These are phyloP conservation scores for Tolypocladium cylindrosporum DNA, from an alignment of 2,329 filamentous ascomycete species.

Conservation along the genomic window DNA sequence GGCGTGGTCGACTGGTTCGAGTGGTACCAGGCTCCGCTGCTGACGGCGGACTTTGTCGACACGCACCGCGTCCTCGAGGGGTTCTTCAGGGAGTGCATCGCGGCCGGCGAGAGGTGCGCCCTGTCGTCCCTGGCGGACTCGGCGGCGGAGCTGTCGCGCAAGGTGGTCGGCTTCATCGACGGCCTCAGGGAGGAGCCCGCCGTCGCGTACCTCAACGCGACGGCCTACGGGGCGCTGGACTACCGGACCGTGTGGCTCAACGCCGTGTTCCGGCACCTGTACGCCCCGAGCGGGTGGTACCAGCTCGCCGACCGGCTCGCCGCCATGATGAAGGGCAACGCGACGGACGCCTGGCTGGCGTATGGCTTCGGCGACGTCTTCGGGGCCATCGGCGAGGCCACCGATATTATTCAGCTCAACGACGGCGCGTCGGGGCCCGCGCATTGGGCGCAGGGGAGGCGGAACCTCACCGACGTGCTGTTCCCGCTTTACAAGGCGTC, in stretches of 20 bases:
- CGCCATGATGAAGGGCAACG: conserved; percentile 27
- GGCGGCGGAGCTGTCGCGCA: conserved; percentile 20
- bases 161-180: conserved; percentile 21
- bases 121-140: conserved; percentile 26
- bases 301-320: conserved; percentile 23
- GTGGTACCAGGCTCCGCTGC: conserved; percentile 18
- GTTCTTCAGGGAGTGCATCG: conserved; percentile 24
- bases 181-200: conserved; percentile 27
- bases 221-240: conserved; percentile 26
- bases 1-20: conserved; percentile 22
- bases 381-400: conserved; percentile 13
- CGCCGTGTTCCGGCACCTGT: conserved; percentile 28
- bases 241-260: conserved; percentile 22
- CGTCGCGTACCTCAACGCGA: conserved; percentile 30
- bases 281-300: conserved; percentile 26
- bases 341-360: conserved; percentile 23
- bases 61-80: conserved; percentile 19
- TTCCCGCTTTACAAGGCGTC: conserved; percentile 20
- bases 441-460: conserved; percentile 21
- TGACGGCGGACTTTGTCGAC: conserved; percentile 16
- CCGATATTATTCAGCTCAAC: conserved; percentile 15
- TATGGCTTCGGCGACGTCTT: conserved; percentile 15
- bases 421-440: conserved; percentile 13
- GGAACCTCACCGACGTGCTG: conserved; percentile 22
- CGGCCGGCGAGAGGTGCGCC: conserved; percentile 34